A percentile compares a stretch with the other conserved stretches of the same genome.
Conservation (phyloP, 352 stramenopile species). For the Phytophthora capsici region DNA sequence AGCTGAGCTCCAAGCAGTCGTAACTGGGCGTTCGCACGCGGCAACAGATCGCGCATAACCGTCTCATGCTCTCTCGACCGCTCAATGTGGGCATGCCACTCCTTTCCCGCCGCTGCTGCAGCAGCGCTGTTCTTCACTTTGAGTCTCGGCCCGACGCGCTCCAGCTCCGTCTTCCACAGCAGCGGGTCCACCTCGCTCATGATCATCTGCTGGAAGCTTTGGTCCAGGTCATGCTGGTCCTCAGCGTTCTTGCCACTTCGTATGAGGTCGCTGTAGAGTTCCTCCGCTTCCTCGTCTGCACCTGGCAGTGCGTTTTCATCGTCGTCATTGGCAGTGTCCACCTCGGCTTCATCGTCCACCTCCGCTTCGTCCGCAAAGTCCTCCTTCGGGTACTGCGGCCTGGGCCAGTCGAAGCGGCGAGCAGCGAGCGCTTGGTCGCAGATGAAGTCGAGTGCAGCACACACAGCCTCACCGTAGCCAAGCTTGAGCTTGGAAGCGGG, state of each 20-base stretch:
- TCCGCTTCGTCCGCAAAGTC: slow-evolving; percentile 83
- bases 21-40: slow-evolving; percentile 63
- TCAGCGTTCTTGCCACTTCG: slow-evolving; percentile 35
- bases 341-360: slow-evolving; percentile 71
- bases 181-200: slow-evolving; percentile 80
- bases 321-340: slow-evolving; percentile 58
- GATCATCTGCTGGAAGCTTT: slow-evolving; percentile 89
- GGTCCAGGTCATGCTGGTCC: slow-evolving; percentile 58
- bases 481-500: slow-evolving; percentile 80
- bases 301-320: slow-evolving; percentile 50
- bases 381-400: slow-evolving; percentile 80
- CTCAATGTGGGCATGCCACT: slow-evolving; percentile 86
- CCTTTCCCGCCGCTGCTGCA: slow-evolving; percentile 54
- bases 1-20: slow-evolving; percentile 67
- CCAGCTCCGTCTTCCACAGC: slow-evolving; percentile 86
- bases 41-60: slow-evolving; percentile 65
- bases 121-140: slow-evolving; percentile 66
- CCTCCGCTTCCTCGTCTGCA: slow-evolving; percentile 55
- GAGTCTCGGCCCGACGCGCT: slow-evolving; percentile 78
- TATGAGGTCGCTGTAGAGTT: slow-evolving; percentile 69
- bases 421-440: slow-evolving; percentile 79
- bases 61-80: slow-evolving; percentile 76
- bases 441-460: slow-evolving; percentile 78
- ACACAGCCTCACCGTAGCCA: slow-evolving; percentile 80
- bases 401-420: slow-evolving; percentile 68